phyloP scores from a whole-genome alignment of 2,329 filamentous ascomycete species.

The Trichoderma aggressivum region DNA sequence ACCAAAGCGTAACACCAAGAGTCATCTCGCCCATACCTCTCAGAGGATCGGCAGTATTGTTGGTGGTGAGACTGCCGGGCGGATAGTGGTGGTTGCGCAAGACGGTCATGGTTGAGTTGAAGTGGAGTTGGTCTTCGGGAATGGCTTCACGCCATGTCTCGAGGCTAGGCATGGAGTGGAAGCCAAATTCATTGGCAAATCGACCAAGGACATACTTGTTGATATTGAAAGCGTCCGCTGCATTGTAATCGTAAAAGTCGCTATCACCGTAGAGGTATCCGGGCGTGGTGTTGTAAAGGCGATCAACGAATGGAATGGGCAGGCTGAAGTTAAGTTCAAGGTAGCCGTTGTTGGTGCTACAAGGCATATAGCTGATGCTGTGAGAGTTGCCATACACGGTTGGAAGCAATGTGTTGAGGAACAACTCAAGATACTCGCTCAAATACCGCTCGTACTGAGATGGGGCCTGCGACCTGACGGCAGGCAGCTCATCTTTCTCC shows the following conservation, averaged over 20 bases:
- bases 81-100: slow-evolving; percentile 5
- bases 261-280: slow-evolving; percentile 5
- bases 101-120: slow-evolving; percentile 5
- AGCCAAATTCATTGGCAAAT: slow-evolving; percentile 5
- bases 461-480: not conserved
- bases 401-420: not conserved
- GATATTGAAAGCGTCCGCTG: not conserved
- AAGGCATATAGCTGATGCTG: slow-evolving; percentile 10
- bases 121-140: not conserved
- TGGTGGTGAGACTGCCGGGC: not conserved
- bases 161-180: slow-evolving; percentile 4
- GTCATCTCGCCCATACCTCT: slow-evolving; percentile 6
- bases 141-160: slow-evolving; percentile 8
- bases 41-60: not conserved
- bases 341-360: slow-evolving; percentile 7
- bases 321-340: slow-evolving; percentile 4
- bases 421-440: not conserved
- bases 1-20: not conserved
- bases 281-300: slow-evolving; percentile 2
- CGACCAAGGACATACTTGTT: not conserved
- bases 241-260: slow-evolving; percentile 2
- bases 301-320: slow-evolving; percentile 1
- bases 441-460: not conserved
- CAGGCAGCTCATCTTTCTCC: slow-evolving; percentile 11
- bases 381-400: slow-evolving; percentile 1